phyloP scores from a whole-genome alignment of 2,329 filamentous ascomycete genomes.

The Coniochaeta sp. region DNA sequence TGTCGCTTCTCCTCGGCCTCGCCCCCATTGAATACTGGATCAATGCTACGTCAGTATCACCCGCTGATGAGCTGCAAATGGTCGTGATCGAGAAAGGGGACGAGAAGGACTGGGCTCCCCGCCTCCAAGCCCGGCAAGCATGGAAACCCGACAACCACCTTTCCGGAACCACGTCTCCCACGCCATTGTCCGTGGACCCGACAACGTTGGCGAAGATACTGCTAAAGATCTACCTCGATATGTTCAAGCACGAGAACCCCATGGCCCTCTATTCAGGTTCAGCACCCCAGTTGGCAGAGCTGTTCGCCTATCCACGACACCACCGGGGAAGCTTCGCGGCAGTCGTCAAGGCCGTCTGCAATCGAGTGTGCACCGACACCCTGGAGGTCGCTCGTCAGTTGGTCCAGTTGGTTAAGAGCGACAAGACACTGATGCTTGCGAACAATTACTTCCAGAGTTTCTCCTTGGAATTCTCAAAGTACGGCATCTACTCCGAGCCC shows the following conservation, averaged over 20 bases:
- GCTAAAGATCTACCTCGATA: conserved; percentile 33
- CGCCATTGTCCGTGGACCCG: conserved; percentile 22
- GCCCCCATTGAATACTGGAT: conserved; percentile 42
- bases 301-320: conserved; percentile 19
- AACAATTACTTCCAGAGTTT: conserved; percentile 14
- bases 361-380: conserved; percentile 27
- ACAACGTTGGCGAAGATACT: conserved; percentile 30
- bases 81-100: conserved; percentile 20
- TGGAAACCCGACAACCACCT: conserved; percentile 20
- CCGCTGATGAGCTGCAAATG: conserved; percentile 28
- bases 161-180: conserved; percentile 3
- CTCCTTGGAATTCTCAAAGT: neutral
- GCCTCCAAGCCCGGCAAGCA: conserved; percentile 18
- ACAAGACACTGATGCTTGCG: conserved; percentile 3
- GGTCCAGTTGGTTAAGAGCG: conserved; percentile 7
- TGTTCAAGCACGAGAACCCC: conserved; percentile 36
- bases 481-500: neutral
- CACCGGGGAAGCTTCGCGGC: conserved; percentile 32
- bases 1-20: conserved; percentile 45
- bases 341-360: conserved; percentile 28
- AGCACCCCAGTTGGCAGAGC: neutral
- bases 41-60: conserved; percentile 31
- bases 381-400: conserved; percentile 20
- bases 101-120: neutral
- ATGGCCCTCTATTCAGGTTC: conserved; percentile 5